Conservation (phyloP, 75 land plant species). For the Pinus albicaulis region DNA sequence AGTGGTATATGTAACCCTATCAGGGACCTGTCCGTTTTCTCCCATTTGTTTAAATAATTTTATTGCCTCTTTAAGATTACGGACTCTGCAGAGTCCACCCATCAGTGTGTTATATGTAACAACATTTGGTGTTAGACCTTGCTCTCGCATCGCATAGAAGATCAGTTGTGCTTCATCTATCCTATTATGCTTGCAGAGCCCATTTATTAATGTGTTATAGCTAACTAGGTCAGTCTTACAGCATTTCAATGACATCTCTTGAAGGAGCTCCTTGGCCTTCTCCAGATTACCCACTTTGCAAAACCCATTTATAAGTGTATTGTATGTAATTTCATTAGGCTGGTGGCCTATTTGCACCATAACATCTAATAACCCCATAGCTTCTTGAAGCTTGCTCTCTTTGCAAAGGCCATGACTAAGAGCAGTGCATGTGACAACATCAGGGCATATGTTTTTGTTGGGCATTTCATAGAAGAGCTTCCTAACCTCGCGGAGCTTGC, state of each 20-base stretch:
- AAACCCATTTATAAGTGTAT: slow-evolving; percentile 38
- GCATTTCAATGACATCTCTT: slow-evolving; percentile 44
- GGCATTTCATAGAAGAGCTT: too few relatives aligned
- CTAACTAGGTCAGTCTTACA: slow-evolving; percentile 57
- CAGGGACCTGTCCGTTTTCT: slow-evolving; percentile 31
- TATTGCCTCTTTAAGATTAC: slow-evolving; percentile 55
- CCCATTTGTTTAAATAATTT: slow-evolving; percentile 61
- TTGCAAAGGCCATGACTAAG: too few relatives aligned
- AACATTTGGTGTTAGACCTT: slow-evolving; percentile 62
- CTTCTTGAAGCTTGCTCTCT: too few relatives aligned
- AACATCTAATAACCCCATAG: too few relatives aligned
- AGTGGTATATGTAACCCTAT: slow-evolving; percentile 43
- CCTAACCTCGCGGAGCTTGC: too few relatives aligned
- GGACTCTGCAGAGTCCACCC: slow-evolving; percentile 48
- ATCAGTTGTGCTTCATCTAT: slow-evolving; percentile 49
- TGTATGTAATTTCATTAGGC: slow-evolving; percentile 16
- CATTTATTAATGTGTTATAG: slow-evolving; percentile 53
- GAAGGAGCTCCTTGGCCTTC: slow-evolving; percentile 51
- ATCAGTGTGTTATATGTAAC: slow-evolving; percentile 68
- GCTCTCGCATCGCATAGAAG: slow-evolving; percentile 57
- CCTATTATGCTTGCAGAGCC: slow-evolving; percentile 42
- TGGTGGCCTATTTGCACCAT: too few relatives aligned
- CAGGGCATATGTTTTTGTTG: too few relatives aligned
- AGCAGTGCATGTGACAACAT: too few relatives aligned
- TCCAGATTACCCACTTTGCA: slow-evolving; percentile 32